Evolutionary conservation across 2,329 filamentous ascomycete genomes (phyloP).

Genomic region (Epichloe hybrida): DNA sequence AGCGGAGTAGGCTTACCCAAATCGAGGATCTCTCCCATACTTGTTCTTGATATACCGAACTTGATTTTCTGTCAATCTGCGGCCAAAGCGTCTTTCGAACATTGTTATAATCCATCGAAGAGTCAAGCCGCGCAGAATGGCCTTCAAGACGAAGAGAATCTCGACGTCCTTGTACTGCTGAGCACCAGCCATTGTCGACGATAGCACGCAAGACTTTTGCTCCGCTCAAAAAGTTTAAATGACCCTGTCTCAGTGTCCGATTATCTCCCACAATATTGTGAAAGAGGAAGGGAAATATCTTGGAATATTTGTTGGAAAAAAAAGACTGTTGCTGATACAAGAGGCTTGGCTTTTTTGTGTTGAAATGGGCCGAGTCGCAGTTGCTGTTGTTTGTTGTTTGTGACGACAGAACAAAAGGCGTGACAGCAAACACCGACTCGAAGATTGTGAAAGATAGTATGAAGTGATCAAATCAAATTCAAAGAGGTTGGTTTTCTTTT

Average conservation of each 20-base stretch:
- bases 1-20: slow-evolving; percentile 17
- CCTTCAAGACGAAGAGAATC: slow-evolving; percentile 21
- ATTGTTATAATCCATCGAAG: slow-evolving; percentile 12
- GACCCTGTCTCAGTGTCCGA: no score
- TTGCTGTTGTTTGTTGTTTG: background rate
- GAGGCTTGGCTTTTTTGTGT: no score
- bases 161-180: slow-evolving; percentile 21
- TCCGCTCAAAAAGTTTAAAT: no score
- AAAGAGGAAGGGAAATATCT: no score
- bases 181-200: slow-evolving; percentile 20
- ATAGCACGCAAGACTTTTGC: background rate
- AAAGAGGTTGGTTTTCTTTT: background rate
- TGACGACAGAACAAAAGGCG: background rate
- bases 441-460: background rate
- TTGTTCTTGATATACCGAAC: slow-evolving; percentile 27
- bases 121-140: slow-evolving; percentile 15
- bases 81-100: slow-evolving; percentile 17
- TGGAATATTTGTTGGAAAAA: no score
- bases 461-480: background rate
- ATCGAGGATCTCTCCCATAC: slow-evolving; percentile 26
- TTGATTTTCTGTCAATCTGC: slow-evolving; percentile 19
- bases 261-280: no score
- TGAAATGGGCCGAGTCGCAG: background rate
- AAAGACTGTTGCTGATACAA: no score
- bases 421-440: background rate